Conservation (phyloP, 148 eudicot species). For the Tetragonia tetragonoides region DNA sequence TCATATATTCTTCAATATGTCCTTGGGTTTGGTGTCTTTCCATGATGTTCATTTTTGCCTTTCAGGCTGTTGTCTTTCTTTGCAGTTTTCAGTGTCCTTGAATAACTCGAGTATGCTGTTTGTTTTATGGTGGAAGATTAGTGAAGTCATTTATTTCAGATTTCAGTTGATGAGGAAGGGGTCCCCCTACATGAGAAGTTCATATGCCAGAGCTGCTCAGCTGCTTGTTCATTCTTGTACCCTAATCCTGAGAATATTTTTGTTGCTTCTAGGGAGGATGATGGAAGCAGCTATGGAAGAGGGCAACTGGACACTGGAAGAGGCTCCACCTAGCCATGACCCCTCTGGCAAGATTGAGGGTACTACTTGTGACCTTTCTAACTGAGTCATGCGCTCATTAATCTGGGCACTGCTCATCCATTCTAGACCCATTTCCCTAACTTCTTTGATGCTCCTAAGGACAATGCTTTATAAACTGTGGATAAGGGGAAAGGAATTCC, state of each 20-base stretch:
- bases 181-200: slow-evolving; percentile 81
- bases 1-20: not conserved
- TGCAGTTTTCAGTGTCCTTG: not conserved
- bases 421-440: too few relatives aligned
- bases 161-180: slow-evolving; percentile 91
- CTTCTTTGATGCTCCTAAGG: too few relatives aligned
- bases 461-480: slow-evolving; percentile 29
- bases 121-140: not conserved
- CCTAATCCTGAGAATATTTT: slow-evolving; percentile 58
- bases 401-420: too few relatives aligned
- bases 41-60: too few relatives aligned
- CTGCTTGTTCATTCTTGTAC: slow-evolving; percentile 60
- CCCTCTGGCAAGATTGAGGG: too few relatives aligned
- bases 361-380: too few relatives aligned
- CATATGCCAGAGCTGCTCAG: slow-evolving; percentile 71
- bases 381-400: too few relatives aligned
- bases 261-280: slow-evolving; percentile 42
- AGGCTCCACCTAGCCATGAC: too few relatives aligned
- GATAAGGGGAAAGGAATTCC: slow-evolving; percentile 52
- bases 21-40: not conserved
- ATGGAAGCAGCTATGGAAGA: too few relatives aligned
- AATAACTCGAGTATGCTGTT: not conserved
- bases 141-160: slow-evolving; percentile 35
- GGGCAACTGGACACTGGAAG: too few relatives aligned
- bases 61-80: not conserved